These are phyloP conservation scores for Termitomyces sp. DNA, from an alignment of 768 basidiomycete genomes.

Conservation along the genomic window DNA sequence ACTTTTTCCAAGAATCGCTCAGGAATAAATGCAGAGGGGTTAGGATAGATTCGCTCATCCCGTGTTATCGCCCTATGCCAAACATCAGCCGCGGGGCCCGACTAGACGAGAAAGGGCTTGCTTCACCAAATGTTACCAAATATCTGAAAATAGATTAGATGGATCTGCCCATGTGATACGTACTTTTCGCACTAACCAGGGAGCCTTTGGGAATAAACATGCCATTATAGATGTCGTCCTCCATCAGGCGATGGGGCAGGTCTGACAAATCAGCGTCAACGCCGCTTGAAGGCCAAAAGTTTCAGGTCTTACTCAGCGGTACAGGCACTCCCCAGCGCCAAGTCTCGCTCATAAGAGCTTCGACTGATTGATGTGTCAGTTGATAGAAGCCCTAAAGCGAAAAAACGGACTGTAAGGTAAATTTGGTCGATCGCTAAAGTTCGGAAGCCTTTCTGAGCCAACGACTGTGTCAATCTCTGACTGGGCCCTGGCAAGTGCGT, in stretches of 20 bases:
- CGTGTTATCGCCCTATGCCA: slow-evolving; percentile 40
- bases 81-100: background rate
- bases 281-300: background rate
- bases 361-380: slow-evolving; percentile 22
- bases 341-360: slow-evolving; percentile 50
- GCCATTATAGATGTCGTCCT: slow-evolving; percentile 58
- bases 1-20: slow-evolving; percentile 40
- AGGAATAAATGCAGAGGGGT: slow-evolving; percentile 46
- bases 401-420: slow-evolving; percentile 46
- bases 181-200: slow-evolving; percentile 28
- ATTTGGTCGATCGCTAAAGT: slow-evolving; percentile 44
- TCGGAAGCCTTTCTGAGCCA: slow-evolving; percentile 52
- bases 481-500: slow-evolving; percentile 51
- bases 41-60: slow-evolving; percentile 43
- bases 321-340: slow-evolving; percentile 54
- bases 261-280: slow-evolving; percentile 25
- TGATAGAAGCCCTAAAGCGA: background rate
- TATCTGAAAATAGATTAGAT: slow-evolving; percentile 19
- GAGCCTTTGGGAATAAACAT: slow-evolving; percentile 60
- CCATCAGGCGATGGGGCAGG: slow-evolving; percentile 59
- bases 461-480: slow-evolving; percentile 59
- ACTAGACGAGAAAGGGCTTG: background rate
- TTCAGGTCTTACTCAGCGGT: slow-evolving; percentile 41
- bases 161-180: slow-evolving; percentile 1
- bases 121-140: slow-evolving; percentile 60